These are phyloP conservation scores for Psilocybe subaeruginosa DNA, from an alignment of 768 basidiomycete genomes.

Conservation along the genomic window DNA sequence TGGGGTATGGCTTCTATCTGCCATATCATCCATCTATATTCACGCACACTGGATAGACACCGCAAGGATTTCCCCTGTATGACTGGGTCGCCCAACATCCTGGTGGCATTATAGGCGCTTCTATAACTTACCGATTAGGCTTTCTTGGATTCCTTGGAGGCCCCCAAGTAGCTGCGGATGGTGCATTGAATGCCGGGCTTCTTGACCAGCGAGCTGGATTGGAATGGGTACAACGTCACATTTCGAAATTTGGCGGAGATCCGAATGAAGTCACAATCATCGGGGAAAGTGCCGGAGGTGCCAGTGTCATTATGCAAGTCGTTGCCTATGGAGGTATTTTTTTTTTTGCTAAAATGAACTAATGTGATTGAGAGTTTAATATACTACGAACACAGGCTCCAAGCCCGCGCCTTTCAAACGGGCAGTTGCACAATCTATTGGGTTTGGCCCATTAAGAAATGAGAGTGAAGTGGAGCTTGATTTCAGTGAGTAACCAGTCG, in stretches of 20 bases:
- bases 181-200: conserved; percentile 43
- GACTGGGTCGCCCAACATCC: conserved; percentile 48
- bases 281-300: conserved; percentile 54
- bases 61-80: conserved; percentile 50
- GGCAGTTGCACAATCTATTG: conserved; percentile 46
- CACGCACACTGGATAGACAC: conserved; percentile 37
- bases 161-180: conserved; percentile 32
- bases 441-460: conserved; percentile 38
- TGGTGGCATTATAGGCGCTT: conserved; percentile 38
- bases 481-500: conserved; percentile 31
- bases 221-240: conserved; percentile 60
- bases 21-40: not conserved
- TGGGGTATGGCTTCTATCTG: conserved; percentile 21
- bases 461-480: conserved; percentile 28
- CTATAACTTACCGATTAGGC: conserved; percentile 41
- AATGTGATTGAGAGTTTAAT: not conserved
- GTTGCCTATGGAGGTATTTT: conserved; percentile 42
- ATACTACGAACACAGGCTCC: conserved; percentile 22
- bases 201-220: conserved; percentile 46
- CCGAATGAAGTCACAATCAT: conserved; percentile 39
- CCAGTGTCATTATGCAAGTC: conserved; percentile 46
- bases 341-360: too few species aligned
- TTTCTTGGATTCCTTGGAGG: conserved; percentile 46
- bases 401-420: conserved; percentile 40
- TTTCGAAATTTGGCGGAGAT: conserved; percentile 60